These are phyloP conservation scores for Fusarium xyrophilum DNA, from an alignment of 2,329 filamentous ascomycete species.

Conservation along the genomic window DNA sequence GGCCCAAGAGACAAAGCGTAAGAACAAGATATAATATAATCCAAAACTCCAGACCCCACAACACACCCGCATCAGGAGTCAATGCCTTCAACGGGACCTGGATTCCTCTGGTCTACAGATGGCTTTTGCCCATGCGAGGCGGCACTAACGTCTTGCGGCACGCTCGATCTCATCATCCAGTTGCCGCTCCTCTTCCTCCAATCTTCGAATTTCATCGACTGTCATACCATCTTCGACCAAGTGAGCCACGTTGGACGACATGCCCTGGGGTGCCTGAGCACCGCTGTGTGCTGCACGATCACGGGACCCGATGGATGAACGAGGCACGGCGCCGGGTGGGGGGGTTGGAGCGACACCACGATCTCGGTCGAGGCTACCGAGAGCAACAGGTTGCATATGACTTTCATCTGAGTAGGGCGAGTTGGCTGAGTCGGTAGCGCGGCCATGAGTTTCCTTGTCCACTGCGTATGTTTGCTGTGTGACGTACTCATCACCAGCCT, in stretches of 20 bases:
- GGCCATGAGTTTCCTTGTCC: constrained; percentile 54
- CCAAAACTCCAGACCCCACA: constrained; percentile 39
- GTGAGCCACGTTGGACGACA: constrained; percentile 54
- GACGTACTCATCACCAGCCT: constrained; percentile 32
- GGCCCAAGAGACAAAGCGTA: constrained; percentile 16
- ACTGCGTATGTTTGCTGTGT: constrained; percentile 50
- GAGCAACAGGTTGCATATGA: constrained; percentile 38
- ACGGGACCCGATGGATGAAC: constrained; percentile 30
- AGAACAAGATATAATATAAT: constrained; percentile 15
- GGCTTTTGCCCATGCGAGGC: constrained; percentile 9
- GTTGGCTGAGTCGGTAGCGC: constrained; percentile 49
- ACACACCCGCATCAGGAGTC: constrained; percentile 21
- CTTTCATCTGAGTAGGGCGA: constrained; percentile 54
- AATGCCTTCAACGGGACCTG: not conserved
- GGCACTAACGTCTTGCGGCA: constrained; percentile 43
- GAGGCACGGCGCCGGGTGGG: constrained; percentile 15
- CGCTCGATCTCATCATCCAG: constrained; percentile 64
- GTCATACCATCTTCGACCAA: constrained; percentile 69
- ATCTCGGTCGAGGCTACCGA: constrained; percentile 26
- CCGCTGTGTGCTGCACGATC: constrained; percentile 23
- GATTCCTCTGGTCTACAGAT: constrained; percentile 2
- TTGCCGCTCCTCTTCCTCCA: constrained; percentile 65
- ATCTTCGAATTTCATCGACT: constrained; percentile 58
- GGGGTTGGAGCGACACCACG: constrained; percentile 8
- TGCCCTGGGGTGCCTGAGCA: constrained; percentile 42